phyloP scores from a whole-genome alignment of 2,329 filamentous ascomycete species.

The Colletotrichum falcatum region DNA sequence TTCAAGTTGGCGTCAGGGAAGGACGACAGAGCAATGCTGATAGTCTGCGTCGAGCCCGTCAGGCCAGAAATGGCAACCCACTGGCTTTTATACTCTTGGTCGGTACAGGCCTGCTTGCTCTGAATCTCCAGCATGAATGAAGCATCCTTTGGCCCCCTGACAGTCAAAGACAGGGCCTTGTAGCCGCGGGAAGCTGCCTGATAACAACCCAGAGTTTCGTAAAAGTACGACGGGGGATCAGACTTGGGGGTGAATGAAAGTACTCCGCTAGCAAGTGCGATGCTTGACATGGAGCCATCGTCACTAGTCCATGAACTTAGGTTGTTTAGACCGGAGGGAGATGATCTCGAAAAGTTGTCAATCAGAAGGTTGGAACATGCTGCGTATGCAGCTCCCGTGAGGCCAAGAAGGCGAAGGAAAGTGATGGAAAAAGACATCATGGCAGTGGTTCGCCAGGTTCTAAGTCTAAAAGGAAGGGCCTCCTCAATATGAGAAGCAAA shows the following conservation, averaged over 20 bases:
- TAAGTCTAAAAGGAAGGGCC: constrained; percentile 4
- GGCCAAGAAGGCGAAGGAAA: constrained; percentile 21
- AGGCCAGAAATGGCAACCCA: constrained; percentile 58
- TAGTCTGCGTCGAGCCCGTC: constrained; percentile 62
- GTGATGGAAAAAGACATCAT: constrained; percentile 11
- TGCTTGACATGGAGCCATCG: constrained; percentile 59
- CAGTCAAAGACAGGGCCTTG: constrained; percentile 53
- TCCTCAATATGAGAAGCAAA: constrained; percentile 4
- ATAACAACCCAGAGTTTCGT: constrained; percentile 64
- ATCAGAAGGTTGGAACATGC: constrained; percentile 49
- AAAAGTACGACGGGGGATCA: constrained; percentile 61
- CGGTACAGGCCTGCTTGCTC: constrained; percentile 59
- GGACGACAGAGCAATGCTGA: constrained; percentile 61
- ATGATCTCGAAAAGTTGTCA: constrained; percentile 50
- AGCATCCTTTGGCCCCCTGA: constrained; percentile 43
- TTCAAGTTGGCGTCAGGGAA: constrained; percentile 27
- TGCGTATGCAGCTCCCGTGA: constrained; percentile 39
- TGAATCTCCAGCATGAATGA: constrained; percentile 41
- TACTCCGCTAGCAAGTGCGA: constrained; percentile 54
- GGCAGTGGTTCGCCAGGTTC: neutral
- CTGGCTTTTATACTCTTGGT: constrained; percentile 55
- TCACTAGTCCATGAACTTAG: constrained; percentile 56
- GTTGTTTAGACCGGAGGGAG: constrained; percentile 48
- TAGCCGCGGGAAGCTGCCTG: constrained; percentile 59
- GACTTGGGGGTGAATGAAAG: constrained; percentile 61